Percentiles rank a stretch among this genome's conserved stretches.
Evolutionary conservation across 116 monocot species (phyloP).

Genomic region (Dioscorea cayenensis): DNA sequence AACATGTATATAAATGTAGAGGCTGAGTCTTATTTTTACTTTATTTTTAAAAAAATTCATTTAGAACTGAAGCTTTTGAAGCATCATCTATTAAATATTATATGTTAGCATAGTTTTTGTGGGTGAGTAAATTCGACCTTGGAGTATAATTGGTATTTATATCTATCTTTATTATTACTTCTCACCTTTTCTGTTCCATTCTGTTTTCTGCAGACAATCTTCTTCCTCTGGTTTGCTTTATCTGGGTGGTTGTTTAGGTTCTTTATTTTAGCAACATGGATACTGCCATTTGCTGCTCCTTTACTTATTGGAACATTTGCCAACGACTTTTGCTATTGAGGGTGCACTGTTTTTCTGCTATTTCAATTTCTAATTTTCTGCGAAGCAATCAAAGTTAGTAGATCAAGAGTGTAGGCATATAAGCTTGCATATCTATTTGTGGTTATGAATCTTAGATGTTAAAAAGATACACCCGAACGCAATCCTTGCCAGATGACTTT

Average conservation of each 20-base stretch:
- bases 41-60: not conserved
- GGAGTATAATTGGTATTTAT: not conserved
- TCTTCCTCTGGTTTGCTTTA: constrained; percentile 84
- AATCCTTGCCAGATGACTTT: no score
- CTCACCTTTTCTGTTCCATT: not conserved
- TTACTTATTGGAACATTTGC: constrained; percentile 65
- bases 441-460: no score
- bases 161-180: not conserved
- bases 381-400: no score
- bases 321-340: constrained; percentile 74
- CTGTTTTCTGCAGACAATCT: constrained; percentile 63
- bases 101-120: not conserved
- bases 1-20: not conserved
- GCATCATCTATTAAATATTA: not conserved
- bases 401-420: no score
- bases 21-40: not conserved
- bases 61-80: not conserved
- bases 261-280: constrained; percentile 73
- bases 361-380: not conserved
- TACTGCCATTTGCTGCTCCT: constrained; percentile 80
- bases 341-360: constrained; percentile 27
- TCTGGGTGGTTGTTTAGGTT: constrained; percentile 92
- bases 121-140: not conserved
- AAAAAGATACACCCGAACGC: no score
- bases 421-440: no score